Conservation (phyloP, 1,284 basidiomycete genomes). For the Exsudoporus floridanus region DNA sequence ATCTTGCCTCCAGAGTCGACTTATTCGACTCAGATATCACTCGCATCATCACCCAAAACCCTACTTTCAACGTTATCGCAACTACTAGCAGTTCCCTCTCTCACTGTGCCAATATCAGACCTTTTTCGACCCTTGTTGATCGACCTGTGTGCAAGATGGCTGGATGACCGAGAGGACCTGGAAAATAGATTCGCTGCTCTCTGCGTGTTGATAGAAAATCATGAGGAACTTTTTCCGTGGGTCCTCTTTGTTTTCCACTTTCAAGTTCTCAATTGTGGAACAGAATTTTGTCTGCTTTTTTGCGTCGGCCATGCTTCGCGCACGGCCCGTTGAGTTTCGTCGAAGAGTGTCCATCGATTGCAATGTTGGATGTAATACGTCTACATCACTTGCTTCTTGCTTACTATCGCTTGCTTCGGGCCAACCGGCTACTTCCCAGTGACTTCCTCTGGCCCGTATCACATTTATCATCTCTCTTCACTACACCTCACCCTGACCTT, state of each 20-base stretch:
- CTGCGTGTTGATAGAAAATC: conserved; percentile 60
- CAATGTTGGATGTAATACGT: conserved; percentile 40
- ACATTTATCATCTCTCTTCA: conserved; percentile 58
- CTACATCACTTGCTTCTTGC: conserved; percentile 73
- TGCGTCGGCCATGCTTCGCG: conserved; percentile 44
- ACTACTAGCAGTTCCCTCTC: conserved; percentile 48
- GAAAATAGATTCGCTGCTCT: conserved; percentile 61
- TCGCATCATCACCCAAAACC: conserved; percentile 38
- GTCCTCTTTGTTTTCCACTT: conserved; percentile 33
- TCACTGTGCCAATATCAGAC: conserved; percentile 56
- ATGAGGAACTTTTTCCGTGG: conserved; percentile 76
- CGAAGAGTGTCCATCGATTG: conserved; percentile 29
- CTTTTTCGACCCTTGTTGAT: conserved; percentile 67
- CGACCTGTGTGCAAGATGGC: conserved; percentile 71
- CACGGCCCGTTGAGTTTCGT: conserved; percentile 59
- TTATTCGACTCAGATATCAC: conserved; percentile 37
- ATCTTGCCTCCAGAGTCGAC: conserved; percentile 40
- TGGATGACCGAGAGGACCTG: conserved; percentile 47
- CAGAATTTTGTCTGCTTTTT: conserved; percentile 53
- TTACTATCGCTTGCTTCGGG: conserved; percentile 76
- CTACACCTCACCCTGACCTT: conserved; percentile 55
- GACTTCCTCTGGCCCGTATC: conserved; percentile 65
- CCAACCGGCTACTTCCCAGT: conserved; percentile 66
- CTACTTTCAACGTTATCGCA: conserved; percentile 50
- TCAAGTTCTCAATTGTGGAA: conserved; percentile 4